Evolutionary conservation across 2,329 filamentous ascomycete species (phyloP).

Genomic region (Colletotrichum sp.): DNA sequence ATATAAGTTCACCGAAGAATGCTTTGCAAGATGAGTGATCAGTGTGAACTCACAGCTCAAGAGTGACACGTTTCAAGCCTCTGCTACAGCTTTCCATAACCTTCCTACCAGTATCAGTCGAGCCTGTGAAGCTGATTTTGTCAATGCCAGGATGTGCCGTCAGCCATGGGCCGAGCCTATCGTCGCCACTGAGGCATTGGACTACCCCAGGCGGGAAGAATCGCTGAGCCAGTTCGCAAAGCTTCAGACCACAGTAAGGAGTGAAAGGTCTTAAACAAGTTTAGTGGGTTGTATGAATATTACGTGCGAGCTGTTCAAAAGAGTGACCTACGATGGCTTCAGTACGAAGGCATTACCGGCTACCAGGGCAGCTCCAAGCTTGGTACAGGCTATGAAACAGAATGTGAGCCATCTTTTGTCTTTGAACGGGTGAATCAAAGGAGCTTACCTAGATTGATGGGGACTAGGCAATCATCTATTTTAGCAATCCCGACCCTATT

Average conservation of each 20-base stretch:
- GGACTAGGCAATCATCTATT: not conserved
- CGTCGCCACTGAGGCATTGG: not conserved
- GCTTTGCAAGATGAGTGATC: not conserved
- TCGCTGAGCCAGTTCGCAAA: not conserved
- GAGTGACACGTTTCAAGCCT: not conserved
- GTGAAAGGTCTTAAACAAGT: not conserved
- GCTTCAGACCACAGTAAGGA: not conserved
- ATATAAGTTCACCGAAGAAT: not conserved
- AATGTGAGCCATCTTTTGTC: not conserved
- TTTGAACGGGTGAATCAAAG: not conserved
- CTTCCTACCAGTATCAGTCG: not conserved
- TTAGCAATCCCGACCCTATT: not conserved
- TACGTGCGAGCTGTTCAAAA: rapidly evolving
- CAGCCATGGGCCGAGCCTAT: not conserved
- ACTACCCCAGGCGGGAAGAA: not conserved
- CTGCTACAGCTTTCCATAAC: not conserved
- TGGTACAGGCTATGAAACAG: not conserved
- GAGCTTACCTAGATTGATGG: not conserved
- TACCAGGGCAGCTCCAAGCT: not conserved
- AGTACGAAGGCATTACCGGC: not conserved
- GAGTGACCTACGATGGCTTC: not conserved
- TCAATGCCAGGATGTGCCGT: not conserved
- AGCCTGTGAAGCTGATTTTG: not conserved
- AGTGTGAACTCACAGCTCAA: not conserved
- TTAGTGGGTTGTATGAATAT: not conserved